phyloP scores from a whole-genome alignment of 83 land plant species.

The Thuja plicata region DNA sequence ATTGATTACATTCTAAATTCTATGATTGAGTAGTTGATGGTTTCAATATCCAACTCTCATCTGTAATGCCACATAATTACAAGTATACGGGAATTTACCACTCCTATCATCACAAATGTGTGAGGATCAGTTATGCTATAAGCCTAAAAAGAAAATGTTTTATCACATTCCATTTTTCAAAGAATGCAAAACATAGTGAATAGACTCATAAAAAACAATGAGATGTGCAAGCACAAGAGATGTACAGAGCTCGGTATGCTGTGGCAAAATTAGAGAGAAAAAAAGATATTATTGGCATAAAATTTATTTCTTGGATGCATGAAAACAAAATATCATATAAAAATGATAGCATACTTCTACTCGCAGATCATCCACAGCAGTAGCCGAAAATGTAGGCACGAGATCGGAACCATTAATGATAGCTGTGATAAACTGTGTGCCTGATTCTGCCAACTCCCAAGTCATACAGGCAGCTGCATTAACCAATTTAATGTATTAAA shows the following conservation, averaged over 20 bases:
- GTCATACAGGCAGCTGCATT: constrained; percentile 97
- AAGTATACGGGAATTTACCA: too few relatives aligned
- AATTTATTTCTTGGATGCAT: neutral
- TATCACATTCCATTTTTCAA: neutral
- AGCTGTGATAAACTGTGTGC: constrained; percentile 71
- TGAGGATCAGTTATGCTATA: too few relatives aligned
- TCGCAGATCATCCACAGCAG: constrained; percentile 81
- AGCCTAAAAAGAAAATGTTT: neutral
- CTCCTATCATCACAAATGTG: too few relatives aligned
- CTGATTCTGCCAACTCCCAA: constrained; percentile 97
- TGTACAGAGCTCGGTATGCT: neutral
- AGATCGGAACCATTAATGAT: constrained; percentile 84
- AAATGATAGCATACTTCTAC: constrained; percentile 63
- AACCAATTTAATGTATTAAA: constrained; percentile 5
- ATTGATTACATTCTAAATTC: too few relatives aligned
- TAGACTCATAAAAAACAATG: neutral
- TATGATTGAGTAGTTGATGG: too few relatives aligned
- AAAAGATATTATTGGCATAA: neutral
- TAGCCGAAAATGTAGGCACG: constrained; percentile 85
- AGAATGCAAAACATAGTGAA: neutral
- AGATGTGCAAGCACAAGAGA: neutral
- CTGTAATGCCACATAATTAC: too few relatives aligned
- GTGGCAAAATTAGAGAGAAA: neutral
- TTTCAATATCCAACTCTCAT: too few relatives aligned
- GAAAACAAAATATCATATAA: constrained; percentile 7